These are phyloP conservation scores for Malassezia arunalokei DNA, from an alignment of 1,284 basidiomycete genomes.

Conservation along the genomic window DNA sequence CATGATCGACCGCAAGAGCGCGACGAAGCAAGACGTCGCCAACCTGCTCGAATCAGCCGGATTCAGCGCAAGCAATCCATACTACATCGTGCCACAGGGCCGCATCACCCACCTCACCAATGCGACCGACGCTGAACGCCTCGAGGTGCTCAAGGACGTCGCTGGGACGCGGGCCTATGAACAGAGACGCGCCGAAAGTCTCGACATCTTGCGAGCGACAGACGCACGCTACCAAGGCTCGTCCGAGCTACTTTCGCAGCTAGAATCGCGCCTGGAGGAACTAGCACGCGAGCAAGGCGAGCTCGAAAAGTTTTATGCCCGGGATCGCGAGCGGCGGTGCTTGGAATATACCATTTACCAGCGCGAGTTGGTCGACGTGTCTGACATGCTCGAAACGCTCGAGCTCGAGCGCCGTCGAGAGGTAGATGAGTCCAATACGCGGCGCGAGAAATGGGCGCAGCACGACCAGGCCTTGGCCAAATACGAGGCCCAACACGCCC, in stretches of 20 bases:
- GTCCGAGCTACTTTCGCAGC: constrained; percentile 73
- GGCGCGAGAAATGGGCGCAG: constrained; percentile 66
- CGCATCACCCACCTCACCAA: constrained; percentile 95
- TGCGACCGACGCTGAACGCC: constrained; percentile 85
- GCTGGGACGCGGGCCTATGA: constrained; percentile 98
- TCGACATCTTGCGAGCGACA: constrained; percentile 95
- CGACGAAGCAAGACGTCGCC: constrained; percentile 92
- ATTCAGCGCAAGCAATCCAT: constrained; percentile 92
- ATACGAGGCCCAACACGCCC: constrained; percentile 61
- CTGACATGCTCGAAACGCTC: constrained; percentile 63
- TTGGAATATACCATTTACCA: constrained; percentile 90
- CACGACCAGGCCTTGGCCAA: constrained; percentile 61
- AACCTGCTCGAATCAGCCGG: constrained; percentile 55
- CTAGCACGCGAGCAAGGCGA: constrained; percentile 96
- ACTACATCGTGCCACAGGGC: constrained; percentile 98
- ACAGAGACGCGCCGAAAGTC: constrained; percentile 76
- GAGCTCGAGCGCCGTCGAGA: constrained; percentile 60
- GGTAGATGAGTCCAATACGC: constrained; percentile 65
- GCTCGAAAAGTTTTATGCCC: constrained; percentile 85
- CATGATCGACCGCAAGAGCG: constrained; percentile 85
- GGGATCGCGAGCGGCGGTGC: constrained; percentile 85
- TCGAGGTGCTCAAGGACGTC: constrained; percentile 89
- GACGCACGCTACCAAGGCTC: constrained; percentile 85
- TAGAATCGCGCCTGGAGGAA: constrained; percentile 76
- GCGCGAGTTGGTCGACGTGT: constrained; percentile 76